Evolutionary conservation across 2,329 filamentous ascomycete species (phyloP).

Genomic region (Penicillium corylophilum): DNA sequence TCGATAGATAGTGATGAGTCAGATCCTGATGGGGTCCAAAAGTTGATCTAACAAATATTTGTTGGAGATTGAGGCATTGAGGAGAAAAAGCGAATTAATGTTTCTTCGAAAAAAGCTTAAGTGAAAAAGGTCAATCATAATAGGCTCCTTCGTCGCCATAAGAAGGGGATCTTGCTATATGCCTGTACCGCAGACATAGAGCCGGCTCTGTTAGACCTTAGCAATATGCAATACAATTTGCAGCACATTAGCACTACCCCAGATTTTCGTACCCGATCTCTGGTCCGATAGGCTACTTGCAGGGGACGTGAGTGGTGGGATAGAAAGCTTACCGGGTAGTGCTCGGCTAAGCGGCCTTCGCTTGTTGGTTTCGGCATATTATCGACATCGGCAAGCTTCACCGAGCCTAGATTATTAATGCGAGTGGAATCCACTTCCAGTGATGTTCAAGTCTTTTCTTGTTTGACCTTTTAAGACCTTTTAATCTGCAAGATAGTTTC

Average conservation of each 20-base stretch:
- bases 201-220: background rate
- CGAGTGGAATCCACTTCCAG: background rate
- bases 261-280: conserved; percentile 9
- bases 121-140: too few species aligned
- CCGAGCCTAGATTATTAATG: conserved; percentile 12
- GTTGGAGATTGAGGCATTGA: too few species aligned
- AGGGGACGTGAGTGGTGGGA: conserved; percentile 2
- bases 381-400: background rate
- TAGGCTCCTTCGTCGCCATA: too few species aligned
- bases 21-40: too few species aligned
- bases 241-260: background rate
- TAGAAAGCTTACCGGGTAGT: conserved; percentile 8
- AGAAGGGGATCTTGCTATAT: too few species aligned
- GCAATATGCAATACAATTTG: background rate
- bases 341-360: conserved; percentile 12
- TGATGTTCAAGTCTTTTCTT: background rate
- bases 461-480: too few species aligned
- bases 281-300: background rate
- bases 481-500: too few species aligned
- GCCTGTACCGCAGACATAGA: too few species aligned
- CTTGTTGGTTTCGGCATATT: conserved; percentile 18
- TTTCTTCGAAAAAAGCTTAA: too few species aligned
- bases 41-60: too few species aligned
- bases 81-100: too few species aligned
- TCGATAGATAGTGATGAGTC: background rate